phyloP scores from a whole-genome alignment of 106 monocot genomes.

The Xerophyta viscosa region DNA sequence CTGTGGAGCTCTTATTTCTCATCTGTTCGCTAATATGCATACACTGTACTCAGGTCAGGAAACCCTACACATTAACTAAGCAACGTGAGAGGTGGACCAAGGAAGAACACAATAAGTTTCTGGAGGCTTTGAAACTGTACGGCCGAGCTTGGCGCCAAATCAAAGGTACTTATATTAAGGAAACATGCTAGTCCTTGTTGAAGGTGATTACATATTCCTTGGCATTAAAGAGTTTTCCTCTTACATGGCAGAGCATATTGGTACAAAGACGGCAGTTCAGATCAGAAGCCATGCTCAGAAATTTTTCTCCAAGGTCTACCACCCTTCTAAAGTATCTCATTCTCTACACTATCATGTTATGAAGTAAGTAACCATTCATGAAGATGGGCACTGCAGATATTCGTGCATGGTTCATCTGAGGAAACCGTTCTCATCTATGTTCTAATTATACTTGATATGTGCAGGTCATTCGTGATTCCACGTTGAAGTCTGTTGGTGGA shows the following conservation, averaged over 20 bases:
- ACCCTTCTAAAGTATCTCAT: slow-evolving; percentile 17
- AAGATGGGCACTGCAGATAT: slow-evolving; percentile 1
- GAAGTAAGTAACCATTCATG: slow-evolving; percentile 29
- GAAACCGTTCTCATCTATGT: neutral
- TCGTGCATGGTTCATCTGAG: neutral
- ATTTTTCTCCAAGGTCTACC: slow-evolving; percentile 71
- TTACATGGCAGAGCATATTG: slow-evolving; percentile 45
- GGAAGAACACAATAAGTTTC: slow-evolving; percentile 60
- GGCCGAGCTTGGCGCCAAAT: slow-evolving; percentile 71
- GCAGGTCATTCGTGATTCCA: slow-evolving; percentile 48
- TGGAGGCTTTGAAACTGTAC: slow-evolving; percentile 52
- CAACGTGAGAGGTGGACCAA: slow-evolving; percentile 64
- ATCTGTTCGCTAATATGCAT: too few relatives aligned
- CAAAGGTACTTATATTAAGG: slow-evolving; percentile 28
- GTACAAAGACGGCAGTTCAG: slow-evolving; percentile 73
- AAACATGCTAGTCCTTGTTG: too few relatives aligned
- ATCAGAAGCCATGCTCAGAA: slow-evolving; percentile 86
- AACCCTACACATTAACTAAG: slow-evolving; percentile 60
- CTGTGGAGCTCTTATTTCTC: too few relatives aligned
- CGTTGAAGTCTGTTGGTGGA: slow-evolving; percentile 1
- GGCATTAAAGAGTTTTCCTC: too few relatives aligned
- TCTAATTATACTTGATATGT: neutral
- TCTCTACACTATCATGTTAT: slow-evolving; percentile 12
- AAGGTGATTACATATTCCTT: too few relatives aligned
- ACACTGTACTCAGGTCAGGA: slow-evolving; percentile 27